Evolutionary conservation across 208 protist species (phyloP), one percentile per base, ranked within the genome.

Genomic region (Porcisia hertigi): DNA sequence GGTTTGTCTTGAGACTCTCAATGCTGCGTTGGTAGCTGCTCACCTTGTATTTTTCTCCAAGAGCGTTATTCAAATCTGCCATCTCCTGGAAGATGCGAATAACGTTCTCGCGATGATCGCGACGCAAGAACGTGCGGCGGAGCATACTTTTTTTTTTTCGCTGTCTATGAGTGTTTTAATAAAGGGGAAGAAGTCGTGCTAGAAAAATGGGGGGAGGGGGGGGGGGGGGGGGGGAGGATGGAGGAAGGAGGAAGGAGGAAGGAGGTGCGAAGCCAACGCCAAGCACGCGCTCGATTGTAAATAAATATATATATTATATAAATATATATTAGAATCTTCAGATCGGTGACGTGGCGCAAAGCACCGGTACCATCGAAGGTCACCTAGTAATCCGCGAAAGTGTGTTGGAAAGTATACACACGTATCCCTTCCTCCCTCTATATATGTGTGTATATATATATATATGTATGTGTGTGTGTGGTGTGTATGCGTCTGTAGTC

Each of bases 81-180:
- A 96, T 96, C 82, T 96, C 90, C 75, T 89, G 86, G 64, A 96
- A 96, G 66, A 96, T 94, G 80, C 92, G 92, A 71, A 96, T 96
- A 63, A 96, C 94, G 60, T 93, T 94, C 74, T 96, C 88, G 58
- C 92, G 88, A 64, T 92, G 84, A 49, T 90, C 92, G 76, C 82
- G 88, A 43, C 62, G 77, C 43, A 92, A 62, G 57, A 90, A 88
- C 3, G 76, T 76, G 12, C 88, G 86, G 70, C 89, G 88, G 54
- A 96, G 47, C 47, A 52, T 49, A 12, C 9, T 49, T 49, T 49
- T 52, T 52, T 30, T 20, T 62, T 14, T 20, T 25, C 54, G 20
- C 25, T 58, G 7, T 58, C 54, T 58, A 58, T 25, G 20, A 58
- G 54, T 1, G 54, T 23, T 60, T 30, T 30, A 30, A 30, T 30